Base-by-base conservation (phyloP, 73 alveolate genomes). In the Tetrahymena malaccensis region DNA sequence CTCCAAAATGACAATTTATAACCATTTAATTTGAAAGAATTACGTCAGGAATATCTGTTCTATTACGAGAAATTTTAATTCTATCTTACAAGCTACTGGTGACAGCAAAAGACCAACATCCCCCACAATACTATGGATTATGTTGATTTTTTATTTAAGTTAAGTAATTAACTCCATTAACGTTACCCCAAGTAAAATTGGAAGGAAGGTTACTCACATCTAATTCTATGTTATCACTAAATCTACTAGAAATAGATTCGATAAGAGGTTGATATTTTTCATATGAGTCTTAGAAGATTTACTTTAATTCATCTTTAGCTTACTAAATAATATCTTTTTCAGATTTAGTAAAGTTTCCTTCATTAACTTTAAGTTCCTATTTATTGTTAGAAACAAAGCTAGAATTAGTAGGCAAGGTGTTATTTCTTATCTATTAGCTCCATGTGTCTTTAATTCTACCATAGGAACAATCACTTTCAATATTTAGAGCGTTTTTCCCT, bases 101-200 rank as follows among this genome's bases (percentile, higher is more conserved):
- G 33, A 98, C 95, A 31, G 99, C 98, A 55, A 97, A 98, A 19
- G 99, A 99, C 99, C 99, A 98, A 94, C 99, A 98, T 35, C 99
- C 96, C 27, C 98, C 99, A 57, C 99, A 98, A 94, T 96, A 97
- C 84, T 96, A 96, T 25, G 99, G 99, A 56, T 96, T 94, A 94
- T 97, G 98, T 93, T 97, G 95, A 43, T 97, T 97, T 83, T 95
- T 94, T 85, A 96, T 89, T 94, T 97, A 96, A 34, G 99, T 97
- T 85, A 97, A 70, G 85, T 44, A 97, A 96, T 98, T 98, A 94
- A 94, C 97, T 16, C 99, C 99, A 84, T 97, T 95, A 55, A 98
- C 98, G 94, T 98, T 96, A 85, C 95, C 98, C 99, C 99, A 98
- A 93, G 85, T 43, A 94, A 94, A 97, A 40, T 94, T 43, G 5